These are phyloP conservation scores for Gloeostereum incarnatum DNA, from an alignment of 768 basidiomycete genomes.

Conservation along the genomic window DNA sequence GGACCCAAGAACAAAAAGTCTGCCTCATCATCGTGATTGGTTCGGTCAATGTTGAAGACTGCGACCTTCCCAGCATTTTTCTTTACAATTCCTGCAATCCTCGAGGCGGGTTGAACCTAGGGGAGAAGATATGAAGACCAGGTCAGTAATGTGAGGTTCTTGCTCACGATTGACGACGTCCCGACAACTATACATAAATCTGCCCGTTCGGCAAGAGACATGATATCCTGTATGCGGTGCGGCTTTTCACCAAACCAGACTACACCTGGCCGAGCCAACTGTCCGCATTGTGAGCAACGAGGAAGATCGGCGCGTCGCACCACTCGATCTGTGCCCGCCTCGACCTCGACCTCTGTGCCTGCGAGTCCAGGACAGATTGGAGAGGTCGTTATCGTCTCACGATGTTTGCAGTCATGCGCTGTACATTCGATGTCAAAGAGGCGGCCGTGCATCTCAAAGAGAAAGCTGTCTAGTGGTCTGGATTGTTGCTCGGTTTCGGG, in stretches of 20 bases:
- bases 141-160: neutral
- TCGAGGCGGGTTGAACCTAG: conserved; percentile 12
- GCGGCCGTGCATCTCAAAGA: conserved; percentile 59
- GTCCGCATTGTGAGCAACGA: conserved; percentile 13
- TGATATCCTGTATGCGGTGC: conserved; percentile 13
- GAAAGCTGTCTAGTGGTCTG: neutral
- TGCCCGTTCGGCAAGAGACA: conserved; percentile 10
- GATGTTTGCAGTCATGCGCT: conserved; percentile 11
- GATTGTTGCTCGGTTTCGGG: conserved; percentile 2
- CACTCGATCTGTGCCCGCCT: conserved; percentile 5
- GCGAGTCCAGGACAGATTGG: conserved; percentile 15
- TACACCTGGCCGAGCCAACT: conserved; percentile 18
- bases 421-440: conserved; percentile 48
- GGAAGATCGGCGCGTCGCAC: conserved; percentile 13
- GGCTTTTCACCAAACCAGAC: conserved; percentile 23
- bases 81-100: conserved; percentile 6
- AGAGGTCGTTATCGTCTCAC: conserved; percentile 6
- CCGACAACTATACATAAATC: conserved; percentile 21
- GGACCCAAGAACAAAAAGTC: conserved; percentile 17
- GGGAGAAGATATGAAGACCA: neutral
- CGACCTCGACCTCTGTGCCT: conserved; percentile 10
- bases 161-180: conserved; percentile 15
- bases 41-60: conserved; percentile 15
- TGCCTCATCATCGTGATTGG: conserved; percentile 10
- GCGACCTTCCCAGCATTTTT: conserved; percentile 16